Conservation (phyloP, 345 rosid genomes). For the Pistacia vera region DNA sequence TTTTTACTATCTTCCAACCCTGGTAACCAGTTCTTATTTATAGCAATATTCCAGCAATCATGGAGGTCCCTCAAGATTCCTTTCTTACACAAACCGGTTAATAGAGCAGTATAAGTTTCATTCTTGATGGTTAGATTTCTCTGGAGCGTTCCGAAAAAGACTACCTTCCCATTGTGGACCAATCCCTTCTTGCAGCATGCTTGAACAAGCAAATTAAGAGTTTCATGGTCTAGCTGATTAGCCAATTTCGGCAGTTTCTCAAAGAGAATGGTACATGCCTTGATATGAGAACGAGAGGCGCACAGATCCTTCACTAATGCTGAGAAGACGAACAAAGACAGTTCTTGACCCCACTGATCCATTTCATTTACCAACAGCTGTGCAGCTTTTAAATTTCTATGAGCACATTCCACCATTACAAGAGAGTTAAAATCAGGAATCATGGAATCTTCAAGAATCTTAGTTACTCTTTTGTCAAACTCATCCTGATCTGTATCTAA, state of each 20-base stretch:
- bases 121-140: slow-evolving; percentile 39
- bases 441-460: slow-evolving; percentile 48
- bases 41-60: slow-evolving; percentile 47
- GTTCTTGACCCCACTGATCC: slow-evolving; percentile 71
- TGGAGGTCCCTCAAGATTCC: slow-evolving; percentile 39
- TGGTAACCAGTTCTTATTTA: slow-evolving; percentile 53
- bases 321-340: slow-evolving; percentile 42
- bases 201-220: slow-evolving; percentile 55
- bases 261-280: slow-evolving; percentile 38
- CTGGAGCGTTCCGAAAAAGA: slow-evolving; percentile 53
- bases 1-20: slow-evolving; percentile 35
- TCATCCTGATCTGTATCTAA: slow-evolving; percentile 65
- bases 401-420: slow-evolving; percentile 40
- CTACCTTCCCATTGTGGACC: slow-evolving; percentile 42
- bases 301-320: slow-evolving; percentile 48
- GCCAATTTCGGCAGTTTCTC: slow-evolving; percentile 59
- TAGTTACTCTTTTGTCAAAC: slow-evolving; percentile 49
- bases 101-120: slow-evolving; percentile 47
- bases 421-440: slow-evolving; percentile 60
- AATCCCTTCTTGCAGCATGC: slow-evolving; percentile 63
- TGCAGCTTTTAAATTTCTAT: slow-evolving; percentile 43
- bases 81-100: slow-evolving; percentile 56
- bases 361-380: slow-evolving; percentile 55
- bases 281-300: slow-evolving; percentile 42
- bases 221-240: slow-evolving; percentile 55